Conservation (phyloP, 2,329 filamentous ascomycete genomes). For the Aspergillus jensenii region DNA sequence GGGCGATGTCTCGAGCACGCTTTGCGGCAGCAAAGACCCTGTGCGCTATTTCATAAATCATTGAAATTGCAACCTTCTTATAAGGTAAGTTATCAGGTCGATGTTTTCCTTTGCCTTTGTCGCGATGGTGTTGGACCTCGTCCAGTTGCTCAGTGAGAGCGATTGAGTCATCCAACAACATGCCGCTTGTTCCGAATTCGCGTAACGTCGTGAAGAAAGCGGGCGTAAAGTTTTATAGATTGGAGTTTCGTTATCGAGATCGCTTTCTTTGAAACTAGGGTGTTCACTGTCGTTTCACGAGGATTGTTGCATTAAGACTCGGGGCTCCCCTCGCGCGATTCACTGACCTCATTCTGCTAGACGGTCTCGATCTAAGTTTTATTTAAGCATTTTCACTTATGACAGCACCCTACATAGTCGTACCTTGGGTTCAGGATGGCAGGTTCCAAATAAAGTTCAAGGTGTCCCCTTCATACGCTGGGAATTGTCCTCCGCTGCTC, state of each 20-base stretch:
- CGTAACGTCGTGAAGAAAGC: too few species aligned
- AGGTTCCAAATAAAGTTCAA: constrained; percentile 47
- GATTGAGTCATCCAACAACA: background rate
- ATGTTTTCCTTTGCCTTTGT: background rate
- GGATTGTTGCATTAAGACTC: too few species aligned
- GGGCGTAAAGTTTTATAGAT: too few species aligned
- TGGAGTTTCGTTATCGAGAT: too few species aligned
- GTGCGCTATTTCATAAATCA: background rate
- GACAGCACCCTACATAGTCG: background rate
- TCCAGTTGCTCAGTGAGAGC: background rate
- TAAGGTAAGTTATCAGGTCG: background rate
- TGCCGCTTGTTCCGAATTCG: background rate
- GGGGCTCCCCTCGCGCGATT: too few species aligned
- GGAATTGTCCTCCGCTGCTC: constrained; percentile 36
- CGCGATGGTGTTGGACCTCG: background rate
- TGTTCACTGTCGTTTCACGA: too few species aligned
- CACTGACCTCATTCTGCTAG: too few species aligned
- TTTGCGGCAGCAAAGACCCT: background rate
- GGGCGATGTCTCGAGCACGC: background rate
- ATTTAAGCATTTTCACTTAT: background rate
- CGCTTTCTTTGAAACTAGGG: too few species aligned
- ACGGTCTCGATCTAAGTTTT: background rate
- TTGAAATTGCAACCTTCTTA: background rate
- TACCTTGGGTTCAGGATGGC: constrained; percentile 26
- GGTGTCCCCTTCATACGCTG: constrained; percentile 40